A percentile compares a stretch with the other conserved stretches of the same genome.
phyloP scores from a whole-genome alignment of 2,329 filamentous ascomycete genomes.

The Achaetomium macrosporum region DNA sequence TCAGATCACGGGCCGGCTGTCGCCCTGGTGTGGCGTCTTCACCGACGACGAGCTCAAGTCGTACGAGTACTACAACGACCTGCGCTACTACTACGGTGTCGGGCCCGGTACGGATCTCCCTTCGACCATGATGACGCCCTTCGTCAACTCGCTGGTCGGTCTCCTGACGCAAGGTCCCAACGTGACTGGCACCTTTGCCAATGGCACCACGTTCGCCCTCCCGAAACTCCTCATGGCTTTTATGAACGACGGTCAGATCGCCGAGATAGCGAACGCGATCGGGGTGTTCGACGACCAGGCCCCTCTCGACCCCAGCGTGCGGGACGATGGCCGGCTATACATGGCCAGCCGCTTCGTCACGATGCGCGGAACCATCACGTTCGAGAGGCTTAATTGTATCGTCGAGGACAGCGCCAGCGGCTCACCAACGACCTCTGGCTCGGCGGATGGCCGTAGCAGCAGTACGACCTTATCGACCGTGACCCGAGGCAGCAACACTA shows the following conservation, averaged over 20 bases:
- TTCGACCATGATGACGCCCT: conserved; percentile 55
- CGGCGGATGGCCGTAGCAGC: conserved; percentile 10
- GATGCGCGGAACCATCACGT: conserved; percentile 60
- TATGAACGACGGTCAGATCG: conserved; percentile 61
- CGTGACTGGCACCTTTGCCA: conserved; percentile 13
- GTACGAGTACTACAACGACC: conserved; percentile 63
- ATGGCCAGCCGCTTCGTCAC: conserved; percentile 49
- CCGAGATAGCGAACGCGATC: conserved; percentile 52
- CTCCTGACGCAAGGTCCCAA: conserved; percentile 34
- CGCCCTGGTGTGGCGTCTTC: conserved; percentile 58
- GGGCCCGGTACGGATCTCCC: conserved; percentile 52
- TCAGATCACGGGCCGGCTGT: conserved; percentile 57
- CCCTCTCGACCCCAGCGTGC: conserved; percentile 41
- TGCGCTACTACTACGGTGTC: conserved; percentile 62
- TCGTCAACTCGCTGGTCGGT: conserved; percentile 47
- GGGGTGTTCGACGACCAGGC: conserved; percentile 56
- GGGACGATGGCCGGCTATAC: conserved; percentile 45
- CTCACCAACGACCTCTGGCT: conserved; percentile 5
- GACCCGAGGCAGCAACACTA: not conserved
- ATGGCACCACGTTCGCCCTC: conserved; percentile 42
- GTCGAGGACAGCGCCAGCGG: conserved; percentile 6
- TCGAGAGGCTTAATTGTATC: conserved; percentile 55
- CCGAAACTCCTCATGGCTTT: conserved; percentile 57
- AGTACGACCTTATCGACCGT: conserved; percentile 21
- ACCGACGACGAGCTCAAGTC: conserved; percentile 54